Evolutionary conservation across 805 yeast genomes (phyloP), one percentile per base, ranked within the genome.

Genomic region (Lachancea sp.): DNA sequence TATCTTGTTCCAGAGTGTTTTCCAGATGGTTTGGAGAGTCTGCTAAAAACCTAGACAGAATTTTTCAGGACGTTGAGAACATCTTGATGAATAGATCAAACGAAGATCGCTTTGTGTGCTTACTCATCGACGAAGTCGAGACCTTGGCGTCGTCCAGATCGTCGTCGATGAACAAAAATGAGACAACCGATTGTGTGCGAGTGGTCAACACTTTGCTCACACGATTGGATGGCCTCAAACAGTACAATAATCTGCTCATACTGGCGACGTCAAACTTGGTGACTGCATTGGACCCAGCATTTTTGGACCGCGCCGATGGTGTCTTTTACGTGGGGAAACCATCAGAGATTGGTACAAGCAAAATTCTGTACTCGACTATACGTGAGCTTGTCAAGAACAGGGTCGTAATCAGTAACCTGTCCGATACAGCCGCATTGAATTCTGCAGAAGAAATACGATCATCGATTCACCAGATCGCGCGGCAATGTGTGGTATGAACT

Each of bases 21-120:
- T 72, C 77, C 3, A 62, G 71, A 49, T 73, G 74, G 69, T 66
- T 68, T 49, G 75, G 75, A 5, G 75, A 73, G 49, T 68, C 74
- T 22, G 67, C 75, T 3, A 70, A 68, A 43, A 70, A 71, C 40
- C 50, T 73, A 13, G 65, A 63, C 18, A 44, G 47, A 11, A 49
- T 73, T 16, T 72, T 73, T 42, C 54, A 57, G 13, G 67, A 66
- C 26, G 49, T 71, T 4, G 64, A 59, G 44, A 42, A 43, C 0
- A 26, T 69, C 19, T 42, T 65, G 16, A 45, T 47, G 36, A 41
- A 42, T 4, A 48, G 47, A 12, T 38, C 47, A 16, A 40, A 55
- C 10, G 39, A 50, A 15, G 47, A 47, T 3, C 43, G 51, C 12
- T 57, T 63, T 45, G 55, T 71, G 2, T 61, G 70, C 37, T 47